These are phyloP conservation scores for Phellinidium pouzarii DNA, from an alignment of 1,284 basidiomycete species.

Conservation along the genomic window DNA sequence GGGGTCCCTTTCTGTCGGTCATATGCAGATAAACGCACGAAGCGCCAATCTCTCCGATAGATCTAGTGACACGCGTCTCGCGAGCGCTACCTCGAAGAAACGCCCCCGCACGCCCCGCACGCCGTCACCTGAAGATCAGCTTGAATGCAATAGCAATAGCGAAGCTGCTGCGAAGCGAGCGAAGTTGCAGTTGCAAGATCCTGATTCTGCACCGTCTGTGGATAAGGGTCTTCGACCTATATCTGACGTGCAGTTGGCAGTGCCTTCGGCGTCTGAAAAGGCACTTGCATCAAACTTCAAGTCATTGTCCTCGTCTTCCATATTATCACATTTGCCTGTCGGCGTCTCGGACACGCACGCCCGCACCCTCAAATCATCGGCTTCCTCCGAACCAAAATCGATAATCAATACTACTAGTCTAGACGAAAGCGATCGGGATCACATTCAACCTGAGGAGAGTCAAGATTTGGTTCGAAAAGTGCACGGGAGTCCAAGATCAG, in stretches of 20 bases:
- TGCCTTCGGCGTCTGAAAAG: background rate
- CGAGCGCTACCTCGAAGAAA: background rate
- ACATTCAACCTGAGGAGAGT: background rate
- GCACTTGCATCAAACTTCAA: background rate
- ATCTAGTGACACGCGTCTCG: constrained; percentile 11
- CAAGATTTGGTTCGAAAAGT: background rate
- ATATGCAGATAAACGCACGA: constrained; percentile 4
- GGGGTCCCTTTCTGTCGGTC: constrained; percentile 5
- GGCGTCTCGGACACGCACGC: background rate
- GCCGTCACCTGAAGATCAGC: constrained; percentile 4
- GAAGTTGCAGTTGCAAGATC: too few species aligned
- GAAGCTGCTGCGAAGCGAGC: too few species aligned
- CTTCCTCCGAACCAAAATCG: background rate
- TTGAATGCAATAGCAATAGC: background rate
- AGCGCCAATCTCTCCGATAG: background rate
- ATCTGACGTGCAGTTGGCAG: background rate
- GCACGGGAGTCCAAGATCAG: background rate
- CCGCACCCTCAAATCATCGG: background rate
- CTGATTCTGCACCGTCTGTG: background rate
- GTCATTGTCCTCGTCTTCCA: background rate
- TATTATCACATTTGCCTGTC: constrained; percentile 1
- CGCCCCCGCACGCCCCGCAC: constrained; percentile 3
- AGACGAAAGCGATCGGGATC: background rate
- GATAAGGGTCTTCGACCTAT: background rate
- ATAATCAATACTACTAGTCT: background rate